A percentile compares a stretch with the other conserved stretches of the same genome.
These are phyloP conservation scores for Elaphomyces granulatus DNA, from an alignment of 495 filamentous ascomycete genomes.

Conservation along the genomic window DNA sequence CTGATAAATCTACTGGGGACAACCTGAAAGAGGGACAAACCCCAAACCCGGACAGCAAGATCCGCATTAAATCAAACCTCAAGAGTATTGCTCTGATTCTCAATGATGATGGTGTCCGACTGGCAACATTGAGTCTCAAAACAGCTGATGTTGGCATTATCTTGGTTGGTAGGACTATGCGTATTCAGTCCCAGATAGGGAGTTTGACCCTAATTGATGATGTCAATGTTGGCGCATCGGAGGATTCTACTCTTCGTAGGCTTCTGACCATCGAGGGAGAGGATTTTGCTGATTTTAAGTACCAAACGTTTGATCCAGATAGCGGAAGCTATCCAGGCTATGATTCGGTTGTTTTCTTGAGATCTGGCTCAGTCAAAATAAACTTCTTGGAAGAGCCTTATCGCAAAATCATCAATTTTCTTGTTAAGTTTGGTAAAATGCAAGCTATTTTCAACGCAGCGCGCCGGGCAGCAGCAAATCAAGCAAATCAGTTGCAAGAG, in stretches of 20 bases:
- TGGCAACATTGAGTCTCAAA: slow-evolving; percentile 84
- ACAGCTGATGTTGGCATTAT: slow-evolving; percentile 85
- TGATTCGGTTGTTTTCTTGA: slow-evolving; percentile 75
- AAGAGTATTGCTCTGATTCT: slow-evolving; percentile 88
- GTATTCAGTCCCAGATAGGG: slow-evolving; percentile 71
- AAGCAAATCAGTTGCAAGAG: slow-evolving; percentile 84
- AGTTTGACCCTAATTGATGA: slow-evolving; percentile 83
- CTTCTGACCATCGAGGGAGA: slow-evolving; percentile 89
- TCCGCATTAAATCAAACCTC: slow-evolving; percentile 77
- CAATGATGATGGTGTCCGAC: slow-evolving; percentile 94
- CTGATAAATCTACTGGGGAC: slow-evolving; percentile 35
- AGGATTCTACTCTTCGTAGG: slow-evolving; percentile 67
- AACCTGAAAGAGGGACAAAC: slow-evolving; percentile 24
- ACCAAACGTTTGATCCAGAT: slow-evolving; percentile 81
- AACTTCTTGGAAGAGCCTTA: slow-evolving; percentile 96
- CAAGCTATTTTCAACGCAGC: slow-evolving; percentile 98
- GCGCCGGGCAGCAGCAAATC: slow-evolving; percentile 83
- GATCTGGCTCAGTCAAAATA: slow-evolving; percentile 86
- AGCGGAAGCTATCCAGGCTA: slow-evolving; percentile 78
- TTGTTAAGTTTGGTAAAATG: slow-evolving; percentile 98
- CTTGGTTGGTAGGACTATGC: slow-evolving; percentile 69
- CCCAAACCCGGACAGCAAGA: slow-evolving; percentile 36
- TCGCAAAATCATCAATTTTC: slow-evolving; percentile 93
- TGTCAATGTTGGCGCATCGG: slow-evolving; percentile 77
- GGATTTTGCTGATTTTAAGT: slow-evolving; percentile 93